Base-by-base conservation (phyloP, 2,329 filamentous ascomycete genomes). In the Cyphellophora europaea region DNA sequence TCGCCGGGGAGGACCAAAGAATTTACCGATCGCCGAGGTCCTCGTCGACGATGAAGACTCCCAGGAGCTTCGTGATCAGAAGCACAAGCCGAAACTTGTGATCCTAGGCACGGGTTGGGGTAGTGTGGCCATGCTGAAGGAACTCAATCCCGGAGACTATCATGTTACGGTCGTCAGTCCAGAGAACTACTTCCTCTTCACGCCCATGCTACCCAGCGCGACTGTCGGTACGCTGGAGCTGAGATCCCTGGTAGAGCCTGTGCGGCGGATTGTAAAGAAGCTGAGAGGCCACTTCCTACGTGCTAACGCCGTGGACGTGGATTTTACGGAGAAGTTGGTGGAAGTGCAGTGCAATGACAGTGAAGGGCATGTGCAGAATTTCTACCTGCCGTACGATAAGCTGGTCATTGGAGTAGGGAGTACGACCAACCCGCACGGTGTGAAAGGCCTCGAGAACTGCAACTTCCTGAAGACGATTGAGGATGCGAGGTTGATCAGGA, bases 331-430 rank as follows among this genome's bases (percentile, higher is more conserved):
- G 51, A 93, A 93, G 56, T 65, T 98, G 37, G 78, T 98, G 5
- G 91, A 98, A 57, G 73, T 94, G 2, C 79, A 82, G 1, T 83
- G 93, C 47, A 54, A 69, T 3, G 82, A 87, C 47, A 59, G 74
- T 3, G 60, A 69, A 40, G 91, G 91, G 4, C 67, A 83, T n/a
- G 77, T 82, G 50, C 69, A 77, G 37, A 70, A 77, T 27, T 98
- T 96, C 63, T 98, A 98, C 55, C 72, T 98, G 2, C 91, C 91
- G 0, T 98, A 98, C 55, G 93, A 98, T 57, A 98, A 98, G 64
- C 71, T 98, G 30, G 82, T 98, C 17, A 71, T 98, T 50, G 88
- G 80, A 16, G 88, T 96, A 67, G 69, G 89, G 19, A 95, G 88
- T 13, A 78, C 82, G 12, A 93, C 88, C 11, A 98, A 98, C 55